Percentiles rank a stretch among this genome's conserved stretches.
Evolutionary conservation across 176 grass and related monocot species (phyloP).

Genomic region (Triticum aestivum): IWGSC_CS_RefSeq_v2.1 NC_057803.1:709060086-709060585

Average conservation of each 20-base stretch:
- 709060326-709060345: not conserved
- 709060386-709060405: not conserved
- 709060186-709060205: too few relatives aligned
- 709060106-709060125: constrained; percentile 42
- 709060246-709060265: not conserved
- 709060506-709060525: not conserved
- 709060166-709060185: too few relatives aligned
- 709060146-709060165: too few relatives aligned
- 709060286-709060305: not conserved
- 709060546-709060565: not conserved
- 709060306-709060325: not conserved
- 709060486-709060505: not conserved
- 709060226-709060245: too few relatives aligned
- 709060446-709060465: not conserved
- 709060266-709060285: not conserved
- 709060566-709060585: not conserved
- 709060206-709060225: too few relatives aligned
- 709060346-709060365: not conserved
- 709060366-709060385: not conserved
- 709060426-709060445: not conserved
- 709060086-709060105: constrained; percentile 61
- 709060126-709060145: constrained; percentile 25
- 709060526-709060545: not conserved
- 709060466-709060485: not conserved
- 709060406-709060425: not conserved